A percentile compares a stretch with the other conserved stretches of the same genome.
Evolutionary conservation across 1,284 basidiomycete species (phyloP).

Genomic region (Coriolopsis trogii): DNA sequence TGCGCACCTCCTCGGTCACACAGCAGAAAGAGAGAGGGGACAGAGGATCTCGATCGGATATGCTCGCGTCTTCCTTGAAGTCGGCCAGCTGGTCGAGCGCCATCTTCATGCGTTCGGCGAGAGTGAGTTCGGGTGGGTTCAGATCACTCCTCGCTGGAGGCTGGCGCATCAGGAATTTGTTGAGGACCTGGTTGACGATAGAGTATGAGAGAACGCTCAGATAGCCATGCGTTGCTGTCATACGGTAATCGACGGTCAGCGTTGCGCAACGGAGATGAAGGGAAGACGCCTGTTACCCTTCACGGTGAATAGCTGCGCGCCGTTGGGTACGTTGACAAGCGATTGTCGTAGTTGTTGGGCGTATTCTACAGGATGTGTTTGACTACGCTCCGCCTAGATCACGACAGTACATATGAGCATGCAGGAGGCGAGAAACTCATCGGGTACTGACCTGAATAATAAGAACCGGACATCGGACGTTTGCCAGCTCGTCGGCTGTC

Average conservation of each 20-base stretch:
- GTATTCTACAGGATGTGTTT: slow-evolving; percentile 54
- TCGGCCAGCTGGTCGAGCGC: slow-evolving; percentile 58
- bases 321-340: slow-evolving; percentile 51
- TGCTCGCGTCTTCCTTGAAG: slow-evolving; percentile 48
- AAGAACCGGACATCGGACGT: slow-evolving; percentile 63
- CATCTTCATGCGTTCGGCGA: slow-evolving; percentile 49
- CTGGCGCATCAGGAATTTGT: slow-evolving; percentile 60
- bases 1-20: slow-evolving; percentile 51
- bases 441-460: slow-evolving; percentile 63
- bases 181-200: slow-evolving; percentile 65
- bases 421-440: neutral
- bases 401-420: neutral
- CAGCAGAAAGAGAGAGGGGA: slow-evolving; percentile 73
- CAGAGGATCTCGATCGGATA: slow-evolving; percentile 53
- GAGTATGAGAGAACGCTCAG: slow-evolving; percentile 58
- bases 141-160: slow-evolving; percentile 53
- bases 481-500: slow-evolving; percentile 47
- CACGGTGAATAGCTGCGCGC: slow-evolving; percentile 57
- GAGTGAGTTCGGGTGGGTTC: slow-evolving; percentile 33
- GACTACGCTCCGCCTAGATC: slow-evolving; percentile 67
- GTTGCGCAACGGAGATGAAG: neutral
- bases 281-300: slow-evolving; percentile 49
- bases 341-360: slow-evolving; percentile 56
- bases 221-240: slow-evolving; percentile 51
- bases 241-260: too few relatives aligned